A percentile compares a stretch with the other conserved stretches of the same genome.
These are phyloP conservation scores for Diplotaxis tenuifolia DNA, from an alignment of 345 rosid genomes.

Conservation along the genomic window DNA sequence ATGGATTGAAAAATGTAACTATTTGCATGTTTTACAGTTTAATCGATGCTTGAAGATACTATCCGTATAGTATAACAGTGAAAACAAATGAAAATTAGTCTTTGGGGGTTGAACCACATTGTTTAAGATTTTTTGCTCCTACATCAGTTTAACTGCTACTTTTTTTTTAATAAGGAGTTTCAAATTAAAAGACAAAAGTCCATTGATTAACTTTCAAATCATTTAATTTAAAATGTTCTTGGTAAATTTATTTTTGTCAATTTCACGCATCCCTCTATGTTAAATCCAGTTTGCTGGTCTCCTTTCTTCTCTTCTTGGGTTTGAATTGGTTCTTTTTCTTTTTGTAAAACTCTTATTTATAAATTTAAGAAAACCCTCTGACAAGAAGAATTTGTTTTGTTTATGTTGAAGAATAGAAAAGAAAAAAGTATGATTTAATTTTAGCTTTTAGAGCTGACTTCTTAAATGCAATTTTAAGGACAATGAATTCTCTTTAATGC, in stretches of 20 bases:
- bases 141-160: neutral
- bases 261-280: neutral
- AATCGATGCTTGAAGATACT: neutral
- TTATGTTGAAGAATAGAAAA: neutral
- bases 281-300: neutral
- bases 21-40: neutral
- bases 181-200: no score
- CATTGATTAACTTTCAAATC: neutral
- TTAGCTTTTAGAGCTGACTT: constrained; percentile 5
- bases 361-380: neutral
- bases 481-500: neutral
- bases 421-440: neutral
- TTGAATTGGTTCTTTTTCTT: neutral
- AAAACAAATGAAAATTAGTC: neutral
- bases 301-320: neutral
- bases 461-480: neutral
- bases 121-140: neutral
- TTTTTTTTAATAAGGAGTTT: no score
- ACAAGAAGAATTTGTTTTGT: neutral
- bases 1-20: neutral
- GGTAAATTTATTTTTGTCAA: neutral
- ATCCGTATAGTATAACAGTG: neutral
- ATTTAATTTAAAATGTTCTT: neutral
- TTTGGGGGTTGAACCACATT: neutral
- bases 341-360: neutral